Conservation (phyloP, 345 rosid species). For the Excoecaria agallocha region DNA sequence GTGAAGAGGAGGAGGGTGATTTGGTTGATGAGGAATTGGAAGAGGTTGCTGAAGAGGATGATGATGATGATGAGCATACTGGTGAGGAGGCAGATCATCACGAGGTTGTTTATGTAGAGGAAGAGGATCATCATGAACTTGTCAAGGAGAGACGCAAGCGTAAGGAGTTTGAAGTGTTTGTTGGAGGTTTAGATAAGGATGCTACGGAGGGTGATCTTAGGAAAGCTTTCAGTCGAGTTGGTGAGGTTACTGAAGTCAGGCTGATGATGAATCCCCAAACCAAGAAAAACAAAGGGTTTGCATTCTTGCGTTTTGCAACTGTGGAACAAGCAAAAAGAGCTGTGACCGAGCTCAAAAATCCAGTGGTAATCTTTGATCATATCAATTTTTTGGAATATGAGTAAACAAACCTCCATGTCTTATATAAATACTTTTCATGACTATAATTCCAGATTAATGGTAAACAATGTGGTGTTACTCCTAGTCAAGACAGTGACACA, state of each 20-base stretch:
- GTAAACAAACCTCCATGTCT: slow-evolving; percentile 29
- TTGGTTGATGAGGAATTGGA: slow-evolving; percentile 59
- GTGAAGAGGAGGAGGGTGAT: slow-evolving; percentile 64
- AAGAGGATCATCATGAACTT: slow-evolving; percentile 70
- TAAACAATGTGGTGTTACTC: slow-evolving; percentile 92
- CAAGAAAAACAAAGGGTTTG: slow-evolving; percentile 94
- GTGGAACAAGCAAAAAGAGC: slow-evolving; percentile 93
- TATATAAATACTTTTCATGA: slow-evolving; percentile 32
- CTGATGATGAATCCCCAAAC: slow-evolving; percentile 88
- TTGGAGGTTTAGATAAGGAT: slow-evolving; percentile 90
- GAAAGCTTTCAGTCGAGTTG: slow-evolving; percentile 74
- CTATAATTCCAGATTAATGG: slow-evolving; percentile 86
- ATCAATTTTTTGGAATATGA: slow-evolving; percentile 30
- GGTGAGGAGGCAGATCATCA: slow-evolving; percentile 48
- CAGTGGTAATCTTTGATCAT: slow-evolving; percentile 68
- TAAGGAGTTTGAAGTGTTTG: slow-evolving; percentile 94
- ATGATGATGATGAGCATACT: slow-evolving; percentile 53
- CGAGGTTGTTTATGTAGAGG: slow-evolving; percentile 45
- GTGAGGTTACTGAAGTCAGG: slow-evolving; percentile 83
- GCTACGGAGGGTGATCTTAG: slow-evolving; percentile 75
- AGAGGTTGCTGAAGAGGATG: slow-evolving; percentile 50
- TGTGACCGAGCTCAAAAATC: slow-evolving; percentile 68
- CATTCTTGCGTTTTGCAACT: slow-evolving; percentile 88
- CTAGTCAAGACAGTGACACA: slow-evolving; percentile 94
- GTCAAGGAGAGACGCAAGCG: slow-evolving; percentile 87